These are phyloP conservation scores for Nothopassalora personata DNA, from an alignment of 2,329 filamentous ascomycete species.

Conservation along the genomic window DNA sequence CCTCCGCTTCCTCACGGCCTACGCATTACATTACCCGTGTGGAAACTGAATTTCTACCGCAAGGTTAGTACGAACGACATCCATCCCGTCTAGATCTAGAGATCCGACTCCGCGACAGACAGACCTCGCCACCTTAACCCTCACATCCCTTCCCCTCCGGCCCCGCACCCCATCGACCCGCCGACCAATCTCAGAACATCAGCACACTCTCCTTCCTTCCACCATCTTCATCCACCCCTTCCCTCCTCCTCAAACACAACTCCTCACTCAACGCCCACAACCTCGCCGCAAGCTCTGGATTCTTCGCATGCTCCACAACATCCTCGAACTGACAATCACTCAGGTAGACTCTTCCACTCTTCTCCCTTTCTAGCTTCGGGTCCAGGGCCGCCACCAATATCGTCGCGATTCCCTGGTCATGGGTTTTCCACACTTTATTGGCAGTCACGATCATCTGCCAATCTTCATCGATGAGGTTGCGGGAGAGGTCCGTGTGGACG, in stretches of 20 bases:
- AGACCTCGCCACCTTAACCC: too few species aligned
- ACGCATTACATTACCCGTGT: too few species aligned
- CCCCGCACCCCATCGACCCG: too few species aligned
- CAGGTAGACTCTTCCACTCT: slow-evolving; percentile 22
- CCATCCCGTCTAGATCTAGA: too few species aligned
- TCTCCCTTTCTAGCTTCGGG: slow-evolving; percentile 31
- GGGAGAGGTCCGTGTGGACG: slow-evolving; percentile 13
- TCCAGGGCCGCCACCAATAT: slow-evolving; percentile 43
- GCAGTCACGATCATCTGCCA: slow-evolving; percentile 16
- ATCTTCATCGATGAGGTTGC: slow-evolving; percentile 4
- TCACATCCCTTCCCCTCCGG: too few species aligned
- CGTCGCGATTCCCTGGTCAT: slow-evolving; percentile 42
- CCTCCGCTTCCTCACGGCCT: too few species aligned
- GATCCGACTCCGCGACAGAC: too few species aligned
- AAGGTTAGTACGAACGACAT: too few species aligned
- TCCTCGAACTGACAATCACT: slow-evolving; percentile 33
- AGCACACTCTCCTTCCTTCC: neutral
- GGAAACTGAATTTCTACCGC: too few species aligned
- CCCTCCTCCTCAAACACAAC: neutral
- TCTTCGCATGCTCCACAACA: slow-evolving; percentile 33
- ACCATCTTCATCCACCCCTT: neutral
- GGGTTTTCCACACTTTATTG: slow-evolving; percentile 31
- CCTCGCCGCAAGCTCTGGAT: slow-evolving; percentile 35
- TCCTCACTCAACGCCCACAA: slow-evolving; percentile 37
- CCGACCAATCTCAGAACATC: neutral